These are phyloP conservation scores for Chenopodium album DNA, from an alignment of 148 eudicot genomes.

Conservation along the genomic window DNA sequence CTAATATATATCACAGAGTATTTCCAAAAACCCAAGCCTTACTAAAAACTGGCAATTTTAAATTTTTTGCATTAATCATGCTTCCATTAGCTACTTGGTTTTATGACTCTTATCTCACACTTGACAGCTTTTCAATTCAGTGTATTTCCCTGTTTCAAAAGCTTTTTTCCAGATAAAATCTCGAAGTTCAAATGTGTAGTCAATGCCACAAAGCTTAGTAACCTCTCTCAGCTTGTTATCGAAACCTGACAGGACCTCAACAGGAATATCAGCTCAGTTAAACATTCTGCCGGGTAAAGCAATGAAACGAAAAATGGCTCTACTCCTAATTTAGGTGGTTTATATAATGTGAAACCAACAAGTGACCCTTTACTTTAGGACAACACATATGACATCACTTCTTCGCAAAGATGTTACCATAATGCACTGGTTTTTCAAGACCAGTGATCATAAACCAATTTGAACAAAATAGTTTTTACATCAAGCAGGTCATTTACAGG, in stretches of 20 bases:
- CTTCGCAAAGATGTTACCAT: neutral
- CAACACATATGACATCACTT: neutral
- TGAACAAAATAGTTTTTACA: no score
- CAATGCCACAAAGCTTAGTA: no score
- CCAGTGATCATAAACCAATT: neutral
- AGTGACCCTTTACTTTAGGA: neutral
- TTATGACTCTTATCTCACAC: neutral
- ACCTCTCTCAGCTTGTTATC: no score
- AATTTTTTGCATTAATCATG: no score
- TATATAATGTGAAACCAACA: neutral
- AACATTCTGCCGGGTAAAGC: neutral
- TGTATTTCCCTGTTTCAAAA: neutral
- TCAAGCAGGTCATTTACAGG: neutral
- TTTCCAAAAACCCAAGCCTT: neutral
- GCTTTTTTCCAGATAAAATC: neutral
- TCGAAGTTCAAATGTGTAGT: neutral
- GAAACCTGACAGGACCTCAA: no score
- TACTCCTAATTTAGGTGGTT: neutral
- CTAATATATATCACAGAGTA: neutral
- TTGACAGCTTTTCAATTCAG: neutral
- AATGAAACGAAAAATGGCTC: neutral
- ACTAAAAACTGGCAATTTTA: no score
- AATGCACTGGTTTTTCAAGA: neutral
- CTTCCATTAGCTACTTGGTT: neutral
- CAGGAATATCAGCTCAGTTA: neutral